Conservation (phyloP, 2,329 filamentous ascomycete species). For the Lizonia empirigonia region DNA sequence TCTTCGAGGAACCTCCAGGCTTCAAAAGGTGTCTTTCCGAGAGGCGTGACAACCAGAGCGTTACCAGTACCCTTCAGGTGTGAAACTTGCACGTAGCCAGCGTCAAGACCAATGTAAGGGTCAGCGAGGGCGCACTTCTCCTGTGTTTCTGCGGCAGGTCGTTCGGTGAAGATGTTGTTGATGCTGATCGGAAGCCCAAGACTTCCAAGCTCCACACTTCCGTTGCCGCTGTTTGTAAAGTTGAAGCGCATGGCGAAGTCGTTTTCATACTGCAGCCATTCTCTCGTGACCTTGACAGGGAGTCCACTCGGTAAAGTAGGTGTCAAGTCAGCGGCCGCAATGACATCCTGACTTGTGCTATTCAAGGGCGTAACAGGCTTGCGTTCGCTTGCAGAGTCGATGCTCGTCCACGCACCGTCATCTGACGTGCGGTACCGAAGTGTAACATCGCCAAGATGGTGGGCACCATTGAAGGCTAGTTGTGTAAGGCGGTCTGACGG, state of each 20-base stretch:
- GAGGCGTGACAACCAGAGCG: constrained; percentile 61
- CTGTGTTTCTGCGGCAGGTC: constrained; percentile 56
- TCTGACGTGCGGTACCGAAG: constrained; percentile 58
- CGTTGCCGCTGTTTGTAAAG: constrained; percentile 53
- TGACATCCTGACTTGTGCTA: constrained; percentile 20
- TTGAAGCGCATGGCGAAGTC: constrained; percentile 61
- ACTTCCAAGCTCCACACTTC: constrained; percentile 59
- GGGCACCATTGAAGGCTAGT: constrained; percentile 59
- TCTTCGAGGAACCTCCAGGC: constrained; percentile 62
- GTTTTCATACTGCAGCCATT: constrained; percentile 57
- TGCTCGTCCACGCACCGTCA: constrained; percentile 51
- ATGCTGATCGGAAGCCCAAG: constrained; percentile 65
- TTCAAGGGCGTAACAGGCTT: constrained; percentile 42
- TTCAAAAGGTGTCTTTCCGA: constrained; percentile 59
- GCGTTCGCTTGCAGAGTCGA: constrained; percentile 55
- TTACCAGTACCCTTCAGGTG: constrained; percentile 60
- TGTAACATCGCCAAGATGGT: constrained; percentile 65
- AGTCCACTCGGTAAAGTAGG: constrained; percentile 50
- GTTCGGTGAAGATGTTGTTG: constrained; percentile 65
- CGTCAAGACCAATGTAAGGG: constrained; percentile 65
- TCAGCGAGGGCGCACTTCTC: constrained; percentile 61
- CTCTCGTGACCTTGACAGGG: constrained; percentile 56
- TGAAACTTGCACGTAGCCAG: constrained; percentile 61
- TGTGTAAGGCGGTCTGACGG: constrained; percentile 58
- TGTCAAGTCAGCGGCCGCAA: constrained; percentile 51